A percentile compares a stretch with the other conserved stretches of the same genome.
phyloP scores from a whole-genome alignment of 2,329 filamentous ascomycete genomes.

The Periconia macrospinosa region DNA sequence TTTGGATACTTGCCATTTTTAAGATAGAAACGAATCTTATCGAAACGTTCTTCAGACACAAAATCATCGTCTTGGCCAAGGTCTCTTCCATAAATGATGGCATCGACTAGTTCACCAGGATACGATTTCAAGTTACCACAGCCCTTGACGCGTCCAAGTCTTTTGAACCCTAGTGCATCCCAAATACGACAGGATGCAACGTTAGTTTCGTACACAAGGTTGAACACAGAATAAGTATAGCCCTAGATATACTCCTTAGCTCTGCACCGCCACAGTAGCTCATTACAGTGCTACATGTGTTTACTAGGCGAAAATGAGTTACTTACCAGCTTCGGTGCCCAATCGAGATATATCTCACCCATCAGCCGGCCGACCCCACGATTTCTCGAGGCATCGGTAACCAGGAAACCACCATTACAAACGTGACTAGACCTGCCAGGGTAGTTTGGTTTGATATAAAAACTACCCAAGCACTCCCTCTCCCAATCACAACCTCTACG shows the following conservation, averaged over 20 bases:
- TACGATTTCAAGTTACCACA: conserved; percentile 54
- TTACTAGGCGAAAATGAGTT: not conserved
- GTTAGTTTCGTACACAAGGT: conserved; percentile 92
- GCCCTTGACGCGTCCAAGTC: conserved; percentile 75
- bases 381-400: conserved; percentile 52
- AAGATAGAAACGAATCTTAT: conserved; percentile 97
- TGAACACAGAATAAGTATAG: conserved; percentile 92
- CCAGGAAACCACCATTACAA: conserved; percentile 65
- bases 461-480: conserved; percentile 81
- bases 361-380: conserved; percentile 55
- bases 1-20: conserved; percentile 92
- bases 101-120: conserved; percentile 50
- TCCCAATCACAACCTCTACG: conserved; percentile 67
- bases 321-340: conserved; percentile 53
- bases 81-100: conserved; percentile 64
- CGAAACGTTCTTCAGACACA: conserved; percentile 93
- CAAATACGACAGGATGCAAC: conserved; percentile 87
- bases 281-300: too few relatives aligned
- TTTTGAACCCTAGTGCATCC: conserved; percentile 90
- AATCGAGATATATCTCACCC: conserved; percentile 56
- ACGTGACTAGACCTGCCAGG: conserved; percentile 88
- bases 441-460: conserved; percentile 94
- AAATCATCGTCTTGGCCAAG: conserved; percentile 71
- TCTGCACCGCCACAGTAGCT: not conserved
- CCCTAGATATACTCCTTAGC: conserved; percentile 52